Base-by-base conservation (phyloP, 352 stramenopile species). In the Phytophthora megakarya region DNA sequence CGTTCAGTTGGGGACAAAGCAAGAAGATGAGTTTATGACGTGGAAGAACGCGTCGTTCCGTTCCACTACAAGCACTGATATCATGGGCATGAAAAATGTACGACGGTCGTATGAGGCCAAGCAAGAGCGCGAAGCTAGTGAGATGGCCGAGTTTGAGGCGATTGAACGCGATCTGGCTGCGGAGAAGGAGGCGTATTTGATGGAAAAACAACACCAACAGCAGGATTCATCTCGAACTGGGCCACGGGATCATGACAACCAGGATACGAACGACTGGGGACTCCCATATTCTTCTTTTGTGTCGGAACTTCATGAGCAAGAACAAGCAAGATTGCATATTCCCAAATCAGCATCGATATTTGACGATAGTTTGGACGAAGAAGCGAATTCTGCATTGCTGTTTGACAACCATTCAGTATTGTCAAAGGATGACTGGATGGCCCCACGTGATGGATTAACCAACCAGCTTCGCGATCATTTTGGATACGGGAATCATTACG, bases 131-230 rank as follows among this genome's bases (percentile, higher is more conserved):
- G 83, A 93, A 55, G 85, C 85, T 1, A 70, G 89, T 35, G 85
- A 91, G n/a, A 73, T 93, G 35, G 85, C 85, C 0, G 81, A 88
- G 40, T 92, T 93, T 65, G 85, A 93, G 67, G 81, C 81, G 6
- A 80, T 93, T 26, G 85, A 93, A 51, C 69, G 70, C 15, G 76
- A 90, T 55, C 50, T 93, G 28, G 85, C 76, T 0, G 75, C 71
- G 0, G 85, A 93, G 50, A 88, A 86, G 47, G 64, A 81, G 19
- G 54, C 57, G n/a, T 92, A 86, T 65, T 45, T 81, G 9, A 69
- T 55, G 37, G 85, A 93, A 28, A 65, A 75, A 25, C 52, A 70
- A 8, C 56, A 65, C 15, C 43, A 71, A 26, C 32, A 68, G 35
- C 51, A 70, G 16, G 15, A 70, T 22, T 26, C 38, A 28, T 1